phyloP scores from a whole-genome alignment of 495 filamentous ascomycete species.

The Lichina pygmaea region DNA sequence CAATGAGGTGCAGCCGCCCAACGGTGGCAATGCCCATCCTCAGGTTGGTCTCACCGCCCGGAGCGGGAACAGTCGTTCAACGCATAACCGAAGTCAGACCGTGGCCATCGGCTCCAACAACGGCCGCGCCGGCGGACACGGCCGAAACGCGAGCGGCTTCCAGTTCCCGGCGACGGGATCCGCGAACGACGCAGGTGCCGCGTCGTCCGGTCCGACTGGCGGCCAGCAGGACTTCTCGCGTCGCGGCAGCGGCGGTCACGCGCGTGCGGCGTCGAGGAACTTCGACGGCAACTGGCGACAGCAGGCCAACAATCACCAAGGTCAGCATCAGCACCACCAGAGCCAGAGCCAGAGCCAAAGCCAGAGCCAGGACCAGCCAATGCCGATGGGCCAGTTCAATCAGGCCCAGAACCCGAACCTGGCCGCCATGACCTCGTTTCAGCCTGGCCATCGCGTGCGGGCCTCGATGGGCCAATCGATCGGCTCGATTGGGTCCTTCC shows the following conservation, averaged over 20 bases:
- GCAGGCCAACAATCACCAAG: conserved; percentile 33
- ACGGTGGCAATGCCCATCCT: conserved; percentile 10
- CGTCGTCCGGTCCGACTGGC: conserved; percentile 11
- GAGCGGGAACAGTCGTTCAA: conserved; percentile 23
- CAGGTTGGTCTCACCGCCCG: conserved; percentile 7
- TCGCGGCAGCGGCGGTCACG: conserved; percentile 46
- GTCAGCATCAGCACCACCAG: conserved; percentile 20
- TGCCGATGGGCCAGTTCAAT: conserved; percentile 36
- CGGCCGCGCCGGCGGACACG: conserved; percentile 22
- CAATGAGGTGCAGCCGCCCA: conserved; percentile 12
- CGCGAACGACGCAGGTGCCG: conserved; percentile 25
- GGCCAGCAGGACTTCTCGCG: conserved; percentile 38
- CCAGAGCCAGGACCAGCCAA: conserved; percentile 23
- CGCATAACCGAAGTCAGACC: conserved; percentile 40
- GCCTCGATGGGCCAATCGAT: conserved; percentile 71
- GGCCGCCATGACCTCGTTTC: conserved; percentile 32
- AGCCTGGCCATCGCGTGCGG: conserved; percentile 72
- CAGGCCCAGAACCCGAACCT: conserved; percentile 23
- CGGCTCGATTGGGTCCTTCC: conserved; percentile 62
- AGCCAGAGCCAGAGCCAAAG: conserved; percentile 1
- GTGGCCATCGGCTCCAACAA: conserved; percentile 30
- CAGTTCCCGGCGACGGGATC: conserved; percentile 34
- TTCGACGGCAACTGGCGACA: conserved; percentile 97
- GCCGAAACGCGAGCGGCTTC: conserved; percentile 36
- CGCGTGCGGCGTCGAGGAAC: conserved; percentile 59